Conservation (phyloP, 2,329 filamentous ascomycete species). For the Aureobasidium uvarum region DNA sequence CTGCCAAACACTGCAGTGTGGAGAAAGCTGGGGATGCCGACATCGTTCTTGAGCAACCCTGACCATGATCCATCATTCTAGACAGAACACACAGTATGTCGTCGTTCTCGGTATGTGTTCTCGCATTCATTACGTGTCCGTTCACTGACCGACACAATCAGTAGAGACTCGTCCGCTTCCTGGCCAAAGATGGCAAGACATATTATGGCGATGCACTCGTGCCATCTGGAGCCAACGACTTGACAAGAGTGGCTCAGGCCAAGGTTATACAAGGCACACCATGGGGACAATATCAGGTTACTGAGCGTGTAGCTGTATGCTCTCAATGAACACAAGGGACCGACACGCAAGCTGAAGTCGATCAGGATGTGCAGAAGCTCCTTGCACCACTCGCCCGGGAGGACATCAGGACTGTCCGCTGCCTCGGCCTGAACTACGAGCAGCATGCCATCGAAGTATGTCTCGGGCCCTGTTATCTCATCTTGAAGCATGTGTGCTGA, state of each 20-base stretch:
- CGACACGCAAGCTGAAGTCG: not conserved
- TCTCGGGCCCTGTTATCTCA: too few species aligned
- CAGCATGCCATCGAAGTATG: slow-evolving; percentile 52
- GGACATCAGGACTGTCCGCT: slow-evolving; percentile 65
- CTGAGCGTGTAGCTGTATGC: slow-evolving; percentile 53
- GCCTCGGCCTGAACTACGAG: slow-evolving; percentile 69
- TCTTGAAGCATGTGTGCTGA: not conserved
- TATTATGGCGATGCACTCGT: slow-evolving; percentile 76
- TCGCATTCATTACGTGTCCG: not conserved
- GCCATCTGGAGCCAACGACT: slow-evolving; percentile 58
- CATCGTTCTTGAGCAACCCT: not conserved
- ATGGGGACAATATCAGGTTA: slow-evolving; percentile 63
- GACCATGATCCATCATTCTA: not conserved
- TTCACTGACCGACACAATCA: slow-evolving; percentile 21
- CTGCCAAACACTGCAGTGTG: not conserved
- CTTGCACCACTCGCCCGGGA: slow-evolving; percentile 62
- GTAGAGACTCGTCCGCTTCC: slow-evolving; percentile 67
- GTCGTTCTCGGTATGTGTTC: slow-evolving; percentile 25
- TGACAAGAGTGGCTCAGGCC: slow-evolving; percentile 60
- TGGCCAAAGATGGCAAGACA: slow-evolving; percentile 65
- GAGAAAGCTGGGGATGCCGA: slow-evolving; percentile 14
- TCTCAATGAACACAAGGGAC: not conserved
- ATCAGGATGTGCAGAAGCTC: slow-evolving; percentile 49
- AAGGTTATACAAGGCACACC: slow-evolving; percentile 64
- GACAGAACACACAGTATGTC: slow-evolving; percentile 15